phyloP scores from a whole-genome alignment of 2,329 filamentous ascomycete species.

The Metarhizium rileyi region DNA sequence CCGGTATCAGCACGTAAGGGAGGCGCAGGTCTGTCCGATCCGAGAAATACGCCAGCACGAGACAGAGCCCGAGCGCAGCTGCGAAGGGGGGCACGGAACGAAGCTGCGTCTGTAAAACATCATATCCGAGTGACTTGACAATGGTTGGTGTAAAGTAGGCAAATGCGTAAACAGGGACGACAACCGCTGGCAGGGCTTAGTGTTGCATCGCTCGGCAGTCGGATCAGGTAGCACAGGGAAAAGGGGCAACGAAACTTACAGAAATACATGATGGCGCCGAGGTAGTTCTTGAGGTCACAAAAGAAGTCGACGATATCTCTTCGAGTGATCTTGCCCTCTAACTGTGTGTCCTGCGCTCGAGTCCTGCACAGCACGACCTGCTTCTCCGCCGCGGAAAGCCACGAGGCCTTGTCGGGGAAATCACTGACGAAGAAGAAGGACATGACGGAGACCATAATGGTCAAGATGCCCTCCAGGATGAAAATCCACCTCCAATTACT shows the following conservation, averaged over 20 bases:
- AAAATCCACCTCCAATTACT: conserved; percentile 28
- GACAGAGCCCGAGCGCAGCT: conserved; percentile 50
- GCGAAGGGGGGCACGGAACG: conserved; percentile 48
- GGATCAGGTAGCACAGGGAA: conserved; percentile 24
- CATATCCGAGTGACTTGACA: conserved; percentile 21
- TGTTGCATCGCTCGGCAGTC: neutral
- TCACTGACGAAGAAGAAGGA: conserved; percentile 66
- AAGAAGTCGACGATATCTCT: conserved; percentile 51
- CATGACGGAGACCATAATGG: conserved; percentile 50
- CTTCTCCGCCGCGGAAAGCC: conserved; percentile 51
- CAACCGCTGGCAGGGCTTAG: conserved; percentile 8
- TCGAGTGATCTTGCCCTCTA: conserved; percentile 15
- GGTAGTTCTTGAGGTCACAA: conserved; percentile 63
- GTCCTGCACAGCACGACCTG: conserved; percentile 24
- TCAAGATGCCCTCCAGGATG: conserved; percentile 51
- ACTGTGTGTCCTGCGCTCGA: conserved; percentile 38
- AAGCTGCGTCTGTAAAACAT: conserved; percentile 35
- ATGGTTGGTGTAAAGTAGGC: conserved; percentile 48
- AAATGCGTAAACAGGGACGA: conserved; percentile 41
- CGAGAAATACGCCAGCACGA: conserved; percentile 51
- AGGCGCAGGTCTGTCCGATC: conserved; percentile 54
- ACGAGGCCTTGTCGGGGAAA: conserved; percentile 62
- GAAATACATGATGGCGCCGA: conserved; percentile 34
- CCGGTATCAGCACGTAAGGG: conserved; percentile 51
- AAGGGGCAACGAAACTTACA: conserved; percentile 21